These are phyloP conservation scores for Melocanna baccifera DNA, from an alignment of 176 grass and related monocot genomes.

Conservation along the genomic window DNA sequence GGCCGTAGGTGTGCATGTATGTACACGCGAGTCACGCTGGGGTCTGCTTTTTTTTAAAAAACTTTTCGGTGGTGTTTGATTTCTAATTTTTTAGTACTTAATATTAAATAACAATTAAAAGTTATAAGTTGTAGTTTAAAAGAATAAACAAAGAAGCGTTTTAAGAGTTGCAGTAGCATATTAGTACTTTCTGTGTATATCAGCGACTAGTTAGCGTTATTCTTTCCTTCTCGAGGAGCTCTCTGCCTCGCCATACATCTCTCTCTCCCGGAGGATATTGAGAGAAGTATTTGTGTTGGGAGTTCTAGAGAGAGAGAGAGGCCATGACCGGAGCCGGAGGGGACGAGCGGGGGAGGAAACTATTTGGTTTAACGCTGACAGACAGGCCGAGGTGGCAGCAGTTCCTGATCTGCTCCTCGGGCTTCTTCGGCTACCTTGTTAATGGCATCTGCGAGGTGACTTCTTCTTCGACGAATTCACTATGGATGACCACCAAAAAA, in stretches of 20 bases:
- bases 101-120: too few relatives aligned
- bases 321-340: conserved; percentile 37
- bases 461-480: neutral
- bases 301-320: neutral
- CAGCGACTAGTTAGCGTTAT: neutral
- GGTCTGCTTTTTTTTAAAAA: too few relatives aligned
- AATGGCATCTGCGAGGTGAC: conserved; percentile 94
- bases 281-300: neutral
- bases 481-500: neutral
- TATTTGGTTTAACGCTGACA: conserved; percentile 73
- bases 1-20: too few relatives aligned
- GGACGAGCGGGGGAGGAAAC: conserved; percentile 58
- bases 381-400: conserved; percentile 80
- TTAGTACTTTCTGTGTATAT: neutral
- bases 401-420: conserved; percentile 82
- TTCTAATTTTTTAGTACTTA: too few relatives aligned
- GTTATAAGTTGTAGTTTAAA: too few relatives aligned
- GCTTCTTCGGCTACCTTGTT: conserved; percentile 92
- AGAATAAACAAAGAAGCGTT: too few relatives aligned
- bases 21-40: too few relatives aligned
- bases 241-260: neutral
- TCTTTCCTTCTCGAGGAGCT: neutral
- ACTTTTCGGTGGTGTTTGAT: too few relatives aligned
- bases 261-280: neutral
- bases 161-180: too few relatives aligned